A percentile compares a stretch with the other conserved stretches of the same genome.
These are phyloP conservation scores for Dictyostelium intermedium DNA, from an alignment of 78 protist genomes.

Conservation along the genomic window DNA sequence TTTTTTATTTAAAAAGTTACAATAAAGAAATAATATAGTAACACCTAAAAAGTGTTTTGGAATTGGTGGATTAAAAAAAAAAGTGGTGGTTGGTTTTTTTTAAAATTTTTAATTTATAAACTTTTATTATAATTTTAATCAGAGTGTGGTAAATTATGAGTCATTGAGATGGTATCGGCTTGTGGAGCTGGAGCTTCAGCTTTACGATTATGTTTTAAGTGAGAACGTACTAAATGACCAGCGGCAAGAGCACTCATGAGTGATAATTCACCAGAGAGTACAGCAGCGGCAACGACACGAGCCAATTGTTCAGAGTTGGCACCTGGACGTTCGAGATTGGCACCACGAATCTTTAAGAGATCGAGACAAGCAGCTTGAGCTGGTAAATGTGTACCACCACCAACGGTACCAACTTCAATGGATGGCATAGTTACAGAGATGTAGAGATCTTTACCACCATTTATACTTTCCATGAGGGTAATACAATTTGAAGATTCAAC, in stretches of 20 bases:
- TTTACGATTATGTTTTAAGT: constrained; percentile 92
- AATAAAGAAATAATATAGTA: too few species aligned
- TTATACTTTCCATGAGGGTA: constrained; percentile 89
- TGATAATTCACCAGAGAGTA: constrained; percentile 97
- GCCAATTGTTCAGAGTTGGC: constrained; percentile 90
- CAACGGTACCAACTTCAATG: constrained; percentile 98
- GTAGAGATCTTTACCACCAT: constrained; percentile 68
- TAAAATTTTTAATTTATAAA: too few species aligned
- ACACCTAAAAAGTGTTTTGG: too few species aligned
- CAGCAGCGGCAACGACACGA: constrained; percentile 86
- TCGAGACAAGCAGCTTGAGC: constrained; percentile 92
- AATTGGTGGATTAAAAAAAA: too few species aligned
- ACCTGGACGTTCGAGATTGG: constrained; percentile 73
- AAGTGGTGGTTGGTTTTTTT: too few species aligned
- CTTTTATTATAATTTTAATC: constrained; percentile 14
- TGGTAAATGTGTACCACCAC: constrained; percentile 97
- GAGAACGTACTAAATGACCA: constrained; percentile 87
- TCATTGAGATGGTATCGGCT: constrained; percentile 54
- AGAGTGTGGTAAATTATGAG: constrained; percentile 71
- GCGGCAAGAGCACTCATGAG: constrained; percentile 93
- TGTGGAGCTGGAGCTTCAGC: constrained; percentile 44
- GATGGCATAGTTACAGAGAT: constrained; percentile 95
- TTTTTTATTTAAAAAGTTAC: too few species aligned
- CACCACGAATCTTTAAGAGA: constrained; percentile 89
- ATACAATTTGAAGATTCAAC: constrained; percentile 96